These are phyloP conservation scores for Ilyonectria mors-panacis DNA, from an alignment of 2,329 filamentous ascomycete genomes.

Conservation along the genomic window DNA sequence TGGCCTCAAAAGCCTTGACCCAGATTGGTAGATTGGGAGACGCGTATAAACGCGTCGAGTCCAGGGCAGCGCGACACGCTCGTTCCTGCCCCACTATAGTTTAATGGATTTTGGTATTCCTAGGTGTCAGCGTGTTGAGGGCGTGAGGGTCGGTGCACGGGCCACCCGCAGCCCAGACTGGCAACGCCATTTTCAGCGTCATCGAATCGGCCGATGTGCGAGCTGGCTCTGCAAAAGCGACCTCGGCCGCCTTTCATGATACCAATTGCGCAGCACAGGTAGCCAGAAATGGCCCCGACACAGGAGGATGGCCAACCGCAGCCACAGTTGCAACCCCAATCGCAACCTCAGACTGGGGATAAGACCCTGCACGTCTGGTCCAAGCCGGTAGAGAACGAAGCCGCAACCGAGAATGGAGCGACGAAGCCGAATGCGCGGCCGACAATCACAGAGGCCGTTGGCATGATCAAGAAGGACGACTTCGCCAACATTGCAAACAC, in stretches of 20 bases:
- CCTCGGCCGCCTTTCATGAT: constrained; percentile 43
- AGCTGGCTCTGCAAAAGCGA: constrained; percentile 26
- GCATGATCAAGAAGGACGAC: constrained; percentile 77
- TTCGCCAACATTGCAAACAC: constrained; percentile 81
- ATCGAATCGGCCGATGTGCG: constrained; percentile 45
- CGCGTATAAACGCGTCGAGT: constrained; percentile 52
- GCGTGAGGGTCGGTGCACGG: constrained; percentile 34
- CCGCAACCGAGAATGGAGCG: constrained; percentile 37
- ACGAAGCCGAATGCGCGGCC: constrained; percentile 50
- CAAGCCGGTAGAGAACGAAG: constrained; percentile 51
- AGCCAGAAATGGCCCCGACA: constrained; percentile 55
- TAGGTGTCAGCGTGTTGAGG: constrained; percentile 24
- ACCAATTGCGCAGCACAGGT: constrained; percentile 47
- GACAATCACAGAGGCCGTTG: constrained; percentile 72
- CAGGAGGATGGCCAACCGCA: constrained; percentile 45
- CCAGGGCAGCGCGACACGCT: constrained; percentile 45
- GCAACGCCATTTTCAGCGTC: constrained; percentile 45
- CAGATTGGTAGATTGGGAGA: constrained; percentile 50
- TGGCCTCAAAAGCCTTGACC: constrained; percentile 43
- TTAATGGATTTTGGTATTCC: constrained; percentile 50
- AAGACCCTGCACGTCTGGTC: constrained; percentile 57
- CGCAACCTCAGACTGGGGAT: constrained; percentile 39
- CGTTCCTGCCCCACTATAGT: constrained; percentile 41
- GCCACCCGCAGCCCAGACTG: constrained; percentile 31
- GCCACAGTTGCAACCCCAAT: constrained; percentile 27